Conservation (phyloP, 1,284 basidiomycete species). For the Leccinum subfulvum region DNA sequence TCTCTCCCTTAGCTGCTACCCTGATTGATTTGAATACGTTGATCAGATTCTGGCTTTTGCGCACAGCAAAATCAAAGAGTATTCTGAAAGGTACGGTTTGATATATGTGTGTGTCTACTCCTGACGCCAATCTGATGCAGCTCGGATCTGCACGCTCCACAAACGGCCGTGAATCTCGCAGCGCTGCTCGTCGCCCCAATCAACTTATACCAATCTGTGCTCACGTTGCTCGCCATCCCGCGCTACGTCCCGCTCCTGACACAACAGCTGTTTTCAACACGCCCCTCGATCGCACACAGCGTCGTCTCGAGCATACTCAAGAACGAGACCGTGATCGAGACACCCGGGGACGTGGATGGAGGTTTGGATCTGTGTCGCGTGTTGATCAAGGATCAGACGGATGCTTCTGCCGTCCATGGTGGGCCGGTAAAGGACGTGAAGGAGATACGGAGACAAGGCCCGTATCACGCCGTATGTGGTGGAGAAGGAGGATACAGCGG, state of each 20-base stretch:
- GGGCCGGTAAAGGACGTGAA: conserved; percentile 36
- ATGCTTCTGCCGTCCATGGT: conserved; percentile 42
- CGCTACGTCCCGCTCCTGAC: conserved; percentile 81
- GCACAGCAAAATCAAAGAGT: conserved; percentile 81
- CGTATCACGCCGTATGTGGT: conserved; percentile 52
- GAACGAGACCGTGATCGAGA: conserved; percentile 91
- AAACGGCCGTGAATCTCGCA: conserved; percentile 86
- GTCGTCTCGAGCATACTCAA: conserved; percentile 90
- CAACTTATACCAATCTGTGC: conserved; percentile 89
- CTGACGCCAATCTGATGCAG: conserved; percentile 37
- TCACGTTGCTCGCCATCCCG: conserved; percentile 90
- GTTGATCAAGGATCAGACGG: conserved; percentile 85
- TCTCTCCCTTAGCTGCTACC: no score
- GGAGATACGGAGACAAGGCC: conserved; percentile 58
- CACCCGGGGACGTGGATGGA: conserved; percentile 87
- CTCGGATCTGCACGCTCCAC: conserved; percentile 82
- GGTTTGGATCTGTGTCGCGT: conserved; percentile 90
- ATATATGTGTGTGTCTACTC: no score
- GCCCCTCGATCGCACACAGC: conserved; percentile 82
- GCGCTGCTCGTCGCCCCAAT: conserved; percentile 88
- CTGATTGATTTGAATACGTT: conserved; percentile 73
- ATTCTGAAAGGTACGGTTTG: conserved; percentile 63
- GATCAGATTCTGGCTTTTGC: conserved; percentile 91
- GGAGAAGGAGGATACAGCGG: conserved; percentile 87
- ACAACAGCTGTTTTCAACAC: conserved; percentile 84